phyloP scores from a whole-genome alignment of 2,329 filamentous ascomycete genomes.

The Cordyceps cateniannulata region DNA sequence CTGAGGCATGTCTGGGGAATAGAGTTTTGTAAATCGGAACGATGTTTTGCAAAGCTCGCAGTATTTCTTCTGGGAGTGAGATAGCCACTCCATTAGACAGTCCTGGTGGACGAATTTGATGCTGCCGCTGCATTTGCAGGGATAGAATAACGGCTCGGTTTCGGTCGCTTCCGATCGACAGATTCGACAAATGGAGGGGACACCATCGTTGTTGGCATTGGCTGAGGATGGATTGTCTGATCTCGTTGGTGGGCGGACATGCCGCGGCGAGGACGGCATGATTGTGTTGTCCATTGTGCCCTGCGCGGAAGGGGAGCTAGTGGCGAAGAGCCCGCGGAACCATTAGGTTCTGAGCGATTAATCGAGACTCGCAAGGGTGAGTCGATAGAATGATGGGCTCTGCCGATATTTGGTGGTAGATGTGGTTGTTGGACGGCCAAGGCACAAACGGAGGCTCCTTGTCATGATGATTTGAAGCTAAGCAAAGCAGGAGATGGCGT shows the following conservation, averaged over 20 bases:
- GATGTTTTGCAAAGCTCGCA: slow-evolving; percentile 99
- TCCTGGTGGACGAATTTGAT: slow-evolving; percentile 98
- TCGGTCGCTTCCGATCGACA: slow-evolving; percentile 81
- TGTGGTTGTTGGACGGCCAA: background rate
- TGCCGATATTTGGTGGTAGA: background rate
- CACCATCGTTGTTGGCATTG: slow-evolving; percentile 22
- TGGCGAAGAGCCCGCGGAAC: background rate
- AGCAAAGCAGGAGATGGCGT: background rate
- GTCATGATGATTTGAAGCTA: background rate
- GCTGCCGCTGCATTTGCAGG: slow-evolving; percentile 97
- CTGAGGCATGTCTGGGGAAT: slow-evolving; percentile 87
- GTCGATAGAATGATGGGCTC: background rate
- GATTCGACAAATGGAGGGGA: slow-evolving; percentile 85
- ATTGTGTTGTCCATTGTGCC: slow-evolving; percentile 22
- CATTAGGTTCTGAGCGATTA: background rate
- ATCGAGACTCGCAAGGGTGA: background rate
- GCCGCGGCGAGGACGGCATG: slow-evolving; percentile 19
- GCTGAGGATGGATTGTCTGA: slow-evolving; percentile 18
- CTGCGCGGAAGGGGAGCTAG: background rate
- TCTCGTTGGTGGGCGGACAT: slow-evolving; percentile 20
- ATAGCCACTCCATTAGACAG: slow-evolving; percentile 97
- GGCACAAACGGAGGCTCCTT: background rate
- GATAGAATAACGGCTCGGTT: slow-evolving; percentile 87
- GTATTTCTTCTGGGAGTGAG: slow-evolving; percentile 98
- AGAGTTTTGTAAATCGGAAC: slow-evolving; percentile 96